Evolutionary conservation across 2,329 filamentous ascomycete species (phyloP).

Genomic region (Sporothrix mexicana): DNA sequence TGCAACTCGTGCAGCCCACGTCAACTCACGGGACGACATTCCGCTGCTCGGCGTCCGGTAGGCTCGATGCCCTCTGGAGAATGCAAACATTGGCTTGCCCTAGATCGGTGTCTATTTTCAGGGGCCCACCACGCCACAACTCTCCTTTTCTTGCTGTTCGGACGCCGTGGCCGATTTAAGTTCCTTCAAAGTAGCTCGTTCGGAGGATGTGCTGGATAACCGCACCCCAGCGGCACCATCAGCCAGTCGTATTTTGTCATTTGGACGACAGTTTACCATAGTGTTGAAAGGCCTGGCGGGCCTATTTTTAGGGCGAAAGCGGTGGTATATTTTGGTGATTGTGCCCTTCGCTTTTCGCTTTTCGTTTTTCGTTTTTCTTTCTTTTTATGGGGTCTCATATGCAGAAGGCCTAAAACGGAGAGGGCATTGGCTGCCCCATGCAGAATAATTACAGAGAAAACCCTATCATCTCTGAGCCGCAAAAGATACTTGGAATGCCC

Average conservation of each 20-base stretch:
- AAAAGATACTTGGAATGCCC: not conserved
- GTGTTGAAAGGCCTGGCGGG: not conserved
- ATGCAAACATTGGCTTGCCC: not conserved
- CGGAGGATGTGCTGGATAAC: too few relatives aligned
- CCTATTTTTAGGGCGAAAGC: not conserved
- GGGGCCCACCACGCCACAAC: not conserved
- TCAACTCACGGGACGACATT: not conserved
- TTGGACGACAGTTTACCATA: not conserved
- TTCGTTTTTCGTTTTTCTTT: not conserved
- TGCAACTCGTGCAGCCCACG: not conserved
- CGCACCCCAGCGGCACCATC: not conserved
- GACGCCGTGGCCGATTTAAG: not conserved
- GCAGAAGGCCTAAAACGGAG: slow-evolving; percentile 16
- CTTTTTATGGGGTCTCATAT: not conserved
- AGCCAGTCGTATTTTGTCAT: slow-evolving; percentile 8
- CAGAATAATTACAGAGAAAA: not conserved
- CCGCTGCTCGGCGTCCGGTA: not conserved
- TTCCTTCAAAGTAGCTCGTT: not conserved
- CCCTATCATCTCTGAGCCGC: not conserved
- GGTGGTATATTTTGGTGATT: not conserved
- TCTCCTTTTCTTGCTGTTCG: not conserved
- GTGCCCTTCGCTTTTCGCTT: not conserved
- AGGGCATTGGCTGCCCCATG: not conserved
- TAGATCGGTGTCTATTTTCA: not conserved
- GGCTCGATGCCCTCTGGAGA: not conserved